Evolutionary conservation across 2,329 filamentous ascomycete genomes (phyloP), one percentile per base, ranked within the genome.

Genomic region (Hypoxylon sp.): DNA sequence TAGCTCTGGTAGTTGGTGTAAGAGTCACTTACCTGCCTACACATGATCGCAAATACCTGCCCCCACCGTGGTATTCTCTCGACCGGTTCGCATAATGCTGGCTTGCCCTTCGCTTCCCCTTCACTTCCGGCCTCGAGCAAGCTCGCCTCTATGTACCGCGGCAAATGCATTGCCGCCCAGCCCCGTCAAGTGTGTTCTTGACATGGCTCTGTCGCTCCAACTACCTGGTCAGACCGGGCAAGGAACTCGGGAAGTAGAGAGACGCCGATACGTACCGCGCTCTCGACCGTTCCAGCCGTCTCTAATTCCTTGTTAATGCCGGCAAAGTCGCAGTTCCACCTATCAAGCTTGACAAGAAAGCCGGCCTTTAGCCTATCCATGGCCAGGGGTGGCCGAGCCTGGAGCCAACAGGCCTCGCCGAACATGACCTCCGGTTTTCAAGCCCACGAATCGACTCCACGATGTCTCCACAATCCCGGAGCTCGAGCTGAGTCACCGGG

Each of bases 41-140:
- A 35, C 33, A 46, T 48, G 61, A 64, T 64, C 61, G 61, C 61
- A 64, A 59, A 62, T 40, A 59, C 58, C 42, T 64, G 48, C 61
- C 60, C 55, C 18, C 45, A 37, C 23, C 27, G 27, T 58, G 38
- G 48, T 18, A 38, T 48, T 38, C n/a, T n/a, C n/a, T n/a, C 48
- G 31, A 6, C 31, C 6, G 31, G 29, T 35, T 35, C 31, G 31
- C 48, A 37, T 46, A 46, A 20, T 15, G 26, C 46, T 47, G 20
- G 26, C 49, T 40, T 40, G 24, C 40, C n/a, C n/a, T n/a, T n/a
- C 26, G 38, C 15, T 55, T 21, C 58, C 31, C 29, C 29, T 26
- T 48, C 21, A n/a, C 37, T 43, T 27, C 45, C 24, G 41, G 21
- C 26, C 43, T 46, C 23, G 38, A 38, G 23, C 23, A 23, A n/a